Percentiles rank a stretch among this genome's conserved stretches.
Conservation (phyloP, 2,329 filamentous ascomycete species). For the Fusarium zealandicum region DNA sequence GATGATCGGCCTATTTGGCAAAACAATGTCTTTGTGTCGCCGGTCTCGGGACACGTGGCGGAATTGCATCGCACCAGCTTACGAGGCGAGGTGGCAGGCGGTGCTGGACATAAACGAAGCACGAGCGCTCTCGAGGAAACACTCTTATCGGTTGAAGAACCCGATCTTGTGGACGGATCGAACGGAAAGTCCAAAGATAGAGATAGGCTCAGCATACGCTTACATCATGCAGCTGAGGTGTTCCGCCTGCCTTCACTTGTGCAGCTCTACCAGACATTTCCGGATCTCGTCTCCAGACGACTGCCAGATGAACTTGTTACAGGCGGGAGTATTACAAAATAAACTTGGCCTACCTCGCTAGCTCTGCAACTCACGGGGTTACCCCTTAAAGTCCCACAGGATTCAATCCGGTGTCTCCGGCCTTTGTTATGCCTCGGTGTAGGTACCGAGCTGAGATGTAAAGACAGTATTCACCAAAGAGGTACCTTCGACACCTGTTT, state of each 20-base stretch:
- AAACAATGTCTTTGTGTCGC: slow-evolving; percentile 32
- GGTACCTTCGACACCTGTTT: slow-evolving; percentile 1
- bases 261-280: slow-evolving; percentile 51
- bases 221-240: slow-evolving; percentile 47
- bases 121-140: slow-evolving; percentile 29
- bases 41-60: slow-evolving; percentile 31
- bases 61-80: slow-evolving; percentile 26
- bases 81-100: slow-evolving; percentile 32
- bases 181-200: not conserved
- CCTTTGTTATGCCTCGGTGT: slow-evolving; percentile 21
- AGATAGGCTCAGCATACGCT: slow-evolving; percentile 30
- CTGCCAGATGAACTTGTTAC: slow-evolving; percentile 32
- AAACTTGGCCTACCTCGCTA: slow-evolving; percentile 25
- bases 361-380: slow-evolving; percentile 20
- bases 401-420: slow-evolving; percentile 21
- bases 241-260: slow-evolving; percentile 48
- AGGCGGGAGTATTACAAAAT: slow-evolving; percentile 7
- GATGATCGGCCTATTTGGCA: slow-evolving; percentile 31
- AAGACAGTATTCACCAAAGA: slow-evolving; percentile 13
- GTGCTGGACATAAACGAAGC: slow-evolving; percentile 32
- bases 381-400: slow-evolving; percentile 8
- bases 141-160: slow-evolving; percentile 24
- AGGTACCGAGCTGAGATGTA: slow-evolving; percentile 18
- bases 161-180: slow-evolving; percentile 8
- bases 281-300: slow-evolving; percentile 43